phyloP scores from a whole-genome alignment of 495 filamentous ascomycete genomes.

The Parathielavia hyrcaniae region DNA sequence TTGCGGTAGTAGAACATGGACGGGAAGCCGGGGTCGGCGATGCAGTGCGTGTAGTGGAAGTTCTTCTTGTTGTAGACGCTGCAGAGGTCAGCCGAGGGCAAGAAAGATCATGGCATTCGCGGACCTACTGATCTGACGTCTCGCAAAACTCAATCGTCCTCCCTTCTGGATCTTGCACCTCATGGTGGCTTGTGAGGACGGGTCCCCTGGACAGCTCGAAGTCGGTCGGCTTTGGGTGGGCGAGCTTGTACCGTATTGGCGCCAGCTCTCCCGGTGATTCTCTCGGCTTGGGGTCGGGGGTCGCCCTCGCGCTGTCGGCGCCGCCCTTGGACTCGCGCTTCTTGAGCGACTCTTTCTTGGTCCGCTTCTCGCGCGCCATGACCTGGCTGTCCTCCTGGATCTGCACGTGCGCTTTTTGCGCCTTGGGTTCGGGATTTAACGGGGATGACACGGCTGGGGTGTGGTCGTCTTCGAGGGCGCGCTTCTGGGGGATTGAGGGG shows the following conservation, averaged over 20 bases:
- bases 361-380: conserved; percentile 45
- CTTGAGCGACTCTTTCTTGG: conserved; percentile 68
- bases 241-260: conserved; percentile 53
- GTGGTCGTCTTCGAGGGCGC: conserved; percentile 48
- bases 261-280: conserved; percentile 41
- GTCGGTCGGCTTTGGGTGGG: conserved; percentile 51
- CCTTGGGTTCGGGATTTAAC: conserved; percentile 51
- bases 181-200: conserved; percentile 48
- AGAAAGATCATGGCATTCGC: no score
- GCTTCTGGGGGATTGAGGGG: conserved; percentile 54
- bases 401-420: conserved; percentile 30
- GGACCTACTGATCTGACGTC: conserved; percentile 58
- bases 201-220: conserved; percentile 54
- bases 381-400: conserved; percentile 34
- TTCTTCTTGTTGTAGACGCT: conserved; percentile 86
- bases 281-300: conserved; percentile 52
- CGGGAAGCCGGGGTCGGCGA: conserved; percentile 78
- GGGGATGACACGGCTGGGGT: conserved; percentile 56
- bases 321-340: conserved; percentile 69
- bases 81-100: not conserved
- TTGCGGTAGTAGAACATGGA: conserved; percentile 85
- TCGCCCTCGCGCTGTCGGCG: conserved; percentile 44
- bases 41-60: conserved; percentile 84
- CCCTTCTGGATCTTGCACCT: conserved; percentile 40
- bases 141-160: conserved; percentile 52